A percentile compares a stretch with the other conserved stretches of the same genome.
Evolutionary conservation across 441 rosid genomes (phyloP).

Genomic region (Populus hybrid): DNA sequence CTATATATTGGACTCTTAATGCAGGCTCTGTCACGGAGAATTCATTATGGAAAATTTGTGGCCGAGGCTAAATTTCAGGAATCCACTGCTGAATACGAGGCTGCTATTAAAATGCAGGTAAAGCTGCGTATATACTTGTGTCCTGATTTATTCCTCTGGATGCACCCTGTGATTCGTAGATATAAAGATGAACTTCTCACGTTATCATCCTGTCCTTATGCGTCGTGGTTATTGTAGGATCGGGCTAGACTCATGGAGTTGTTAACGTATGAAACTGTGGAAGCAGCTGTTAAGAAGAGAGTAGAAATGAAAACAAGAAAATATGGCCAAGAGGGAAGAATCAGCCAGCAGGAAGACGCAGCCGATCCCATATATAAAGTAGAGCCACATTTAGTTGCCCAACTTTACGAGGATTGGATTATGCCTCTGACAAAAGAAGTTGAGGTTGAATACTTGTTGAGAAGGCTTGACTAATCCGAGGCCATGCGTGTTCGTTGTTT

Average conservation of each 20-base stretch:
- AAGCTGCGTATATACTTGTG: neutral
- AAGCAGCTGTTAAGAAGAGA: constrained; percentile 57
- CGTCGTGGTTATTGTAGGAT: constrained; percentile 39
- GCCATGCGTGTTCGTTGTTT: neutral
- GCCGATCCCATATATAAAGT: constrained; percentile 52
- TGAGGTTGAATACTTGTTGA: constrained; percentile 62
- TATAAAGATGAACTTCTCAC: constrained; percentile 5
- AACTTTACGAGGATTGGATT: constrained; percentile 67
- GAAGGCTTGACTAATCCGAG: constrained; percentile 50
- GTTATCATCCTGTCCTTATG: neutral
- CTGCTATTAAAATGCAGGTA: constrained; percentile 58
- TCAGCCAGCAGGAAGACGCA: constrained; percentile 20
- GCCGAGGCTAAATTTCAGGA: constrained; percentile 81
- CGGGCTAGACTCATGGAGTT: constrained; percentile 43
- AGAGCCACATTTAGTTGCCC: constrained; percentile 57
- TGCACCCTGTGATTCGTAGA: no score
- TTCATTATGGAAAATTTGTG: constrained; percentile 80
- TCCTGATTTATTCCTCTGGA: neutral
- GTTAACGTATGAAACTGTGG: constrained; percentile 58
- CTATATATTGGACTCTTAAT: neutral
- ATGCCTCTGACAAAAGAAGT: constrained; percentile 89
- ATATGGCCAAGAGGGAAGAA: constrained; percentile 50
- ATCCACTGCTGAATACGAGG: constrained; percentile 45
- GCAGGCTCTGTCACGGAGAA: constrained; percentile 75
- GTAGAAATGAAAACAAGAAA: constrained; percentile 65